phyloP scores from a whole-genome alignment of 306 rosid species.

The Prunus persica region DNA sequence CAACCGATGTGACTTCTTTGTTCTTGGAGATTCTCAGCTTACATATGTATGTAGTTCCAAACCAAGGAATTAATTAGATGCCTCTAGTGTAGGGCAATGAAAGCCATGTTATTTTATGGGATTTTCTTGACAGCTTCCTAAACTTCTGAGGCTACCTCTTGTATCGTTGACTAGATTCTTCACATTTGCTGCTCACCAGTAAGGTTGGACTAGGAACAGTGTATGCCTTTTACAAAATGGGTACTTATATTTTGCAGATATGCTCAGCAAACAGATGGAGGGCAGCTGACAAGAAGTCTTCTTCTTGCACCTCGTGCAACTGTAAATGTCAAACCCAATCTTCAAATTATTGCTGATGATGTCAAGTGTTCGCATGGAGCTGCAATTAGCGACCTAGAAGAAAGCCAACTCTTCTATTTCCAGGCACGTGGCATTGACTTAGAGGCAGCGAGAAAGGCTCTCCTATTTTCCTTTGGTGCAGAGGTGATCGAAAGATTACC shows the following conservation, averaged over 20 bases:
- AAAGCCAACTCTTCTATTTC: constrained; percentile 77
- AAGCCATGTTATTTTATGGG: background rate
- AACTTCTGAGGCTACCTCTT: background rate
- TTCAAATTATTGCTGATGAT: constrained; percentile 86
- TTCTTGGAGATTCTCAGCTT: background rate
- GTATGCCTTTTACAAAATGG: background rate
- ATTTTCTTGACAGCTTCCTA: background rate
- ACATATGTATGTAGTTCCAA: background rate
- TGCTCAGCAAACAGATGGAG: constrained; percentile 96
- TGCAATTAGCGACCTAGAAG: constrained; percentile 94
- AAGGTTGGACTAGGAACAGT: background rate
- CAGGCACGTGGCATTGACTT: constrained; percentile 76
- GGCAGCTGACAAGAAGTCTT: constrained; percentile 89
- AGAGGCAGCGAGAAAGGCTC: constrained; percentile 76
- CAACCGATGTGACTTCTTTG: background rate
- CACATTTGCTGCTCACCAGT: background rate
- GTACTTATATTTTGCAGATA: constrained; percentile 42
- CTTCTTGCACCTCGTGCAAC: constrained; percentile 93
- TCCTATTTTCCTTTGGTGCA: constrained; percentile 76
- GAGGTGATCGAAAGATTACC: constrained; percentile 75
- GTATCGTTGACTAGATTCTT: background rate
- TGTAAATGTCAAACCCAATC: constrained; percentile 88
- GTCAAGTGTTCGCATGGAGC: constrained; percentile 98
- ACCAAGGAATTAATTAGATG: background rate
- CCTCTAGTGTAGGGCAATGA: background rate